Base-by-base conservation (phyloP, 148 eudicot genomes). In the Dianthus caryophyllus region DNA sequence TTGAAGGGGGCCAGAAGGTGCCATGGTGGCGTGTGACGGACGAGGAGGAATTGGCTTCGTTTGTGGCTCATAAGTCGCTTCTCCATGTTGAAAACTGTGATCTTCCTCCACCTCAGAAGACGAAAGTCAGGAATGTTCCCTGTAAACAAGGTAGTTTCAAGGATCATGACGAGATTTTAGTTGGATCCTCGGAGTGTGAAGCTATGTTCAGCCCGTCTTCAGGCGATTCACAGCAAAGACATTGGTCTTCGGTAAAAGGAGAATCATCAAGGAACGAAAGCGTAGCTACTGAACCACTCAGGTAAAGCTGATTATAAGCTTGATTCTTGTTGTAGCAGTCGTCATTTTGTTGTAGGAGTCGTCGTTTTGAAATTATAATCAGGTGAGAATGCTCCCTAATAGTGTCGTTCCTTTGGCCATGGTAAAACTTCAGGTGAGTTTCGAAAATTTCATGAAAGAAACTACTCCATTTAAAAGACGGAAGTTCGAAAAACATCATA, bases 1-100 rank as follows among this genome's bases (percentile, higher is more conserved):
- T 71, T 58, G 88, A 77, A 5, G 79, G 66, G 3, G 79, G 66
- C 41, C 85, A 77, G 65, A 87, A 84, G 71, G 71, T 78, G 68
- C 96, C 94, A 20, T 92, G 97, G 97, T 92, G 97, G 97, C 90
- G 86, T 47, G 84, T 73, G 66, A 77, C 89, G 0, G 96, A 92
- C 66, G 80, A 62, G 47, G 87, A 84, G 33, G 91, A 87, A 46
- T 76, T 89, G 68, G 94, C 92, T 60, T 84, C 87, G 3, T 80
- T 88, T 24, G 97, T 89, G 63, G 84, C 97, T 2, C 89, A 81
- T 58, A 92, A 80, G 61, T 89, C 96, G 17, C 82, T 81, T 70
- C 82, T 78, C 56, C 77, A 75, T 68, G 47, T 89, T 54, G 96
- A 85, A 61, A 89, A 92, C 75, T 92, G 96, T 56, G 97, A 92